Conservation (phyloP, 176 grass and related monocot species). For the Bothriochloa decipiens region DNA sequence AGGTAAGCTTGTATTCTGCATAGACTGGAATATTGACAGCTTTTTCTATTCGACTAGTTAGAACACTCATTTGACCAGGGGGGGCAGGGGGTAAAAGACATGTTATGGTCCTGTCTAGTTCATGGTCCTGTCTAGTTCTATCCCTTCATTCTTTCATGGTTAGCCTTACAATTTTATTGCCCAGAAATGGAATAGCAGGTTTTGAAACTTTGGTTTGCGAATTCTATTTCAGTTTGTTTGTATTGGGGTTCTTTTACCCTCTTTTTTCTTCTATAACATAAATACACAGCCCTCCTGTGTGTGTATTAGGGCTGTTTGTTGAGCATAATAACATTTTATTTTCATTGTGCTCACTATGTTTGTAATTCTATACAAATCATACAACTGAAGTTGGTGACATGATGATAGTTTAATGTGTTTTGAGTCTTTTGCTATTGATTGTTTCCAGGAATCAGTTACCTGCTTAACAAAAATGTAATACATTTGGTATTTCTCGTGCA, state of each 20-base stretch:
- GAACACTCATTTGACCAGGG: not conserved
- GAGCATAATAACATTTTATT: not conserved
- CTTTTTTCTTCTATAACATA: no score
- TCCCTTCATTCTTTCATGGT: conserved; percentile 1
- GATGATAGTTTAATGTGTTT: conserved; percentile 8
- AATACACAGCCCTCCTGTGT: no score
- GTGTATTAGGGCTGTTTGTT: not conserved
- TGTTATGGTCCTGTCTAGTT: no score
- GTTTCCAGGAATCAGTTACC: not conserved
- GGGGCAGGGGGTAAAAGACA: no score
- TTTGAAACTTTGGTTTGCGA: not conserved
- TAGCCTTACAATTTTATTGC: not conserved
- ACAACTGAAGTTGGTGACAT: not conserved
- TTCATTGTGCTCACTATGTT: not conserved
- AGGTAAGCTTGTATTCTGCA: conserved; percentile 47
- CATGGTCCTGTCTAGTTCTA: not conserved
- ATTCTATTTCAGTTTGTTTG: not conserved
- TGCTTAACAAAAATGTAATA: conserved; percentile 3
- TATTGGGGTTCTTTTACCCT: not conserved
- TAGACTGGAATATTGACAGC: not conserved
- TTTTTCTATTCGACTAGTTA: not conserved
- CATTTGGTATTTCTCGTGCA: not conserved
- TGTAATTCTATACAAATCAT: not conserved
- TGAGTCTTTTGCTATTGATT: conserved; percentile 15
- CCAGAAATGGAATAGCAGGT: conserved; percentile 3